Conservation (phyloP, 2,329 filamentous ascomycete genomes). For the Talaromyces sp. region DNA sequence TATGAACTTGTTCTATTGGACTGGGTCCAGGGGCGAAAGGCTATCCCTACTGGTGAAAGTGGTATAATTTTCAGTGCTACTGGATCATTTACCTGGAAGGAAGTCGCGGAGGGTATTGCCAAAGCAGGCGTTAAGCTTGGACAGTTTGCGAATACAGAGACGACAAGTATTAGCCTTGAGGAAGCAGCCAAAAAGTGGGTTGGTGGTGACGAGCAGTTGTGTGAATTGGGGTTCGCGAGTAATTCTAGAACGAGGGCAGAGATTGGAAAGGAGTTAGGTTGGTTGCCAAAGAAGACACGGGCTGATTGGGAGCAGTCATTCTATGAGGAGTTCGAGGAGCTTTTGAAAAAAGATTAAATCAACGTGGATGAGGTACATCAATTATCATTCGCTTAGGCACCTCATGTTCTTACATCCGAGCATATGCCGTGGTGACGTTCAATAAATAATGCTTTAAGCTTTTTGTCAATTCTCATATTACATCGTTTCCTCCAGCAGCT, state of each 20-base stretch:
- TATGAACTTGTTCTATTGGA: conserved; percentile 3
- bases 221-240: conserved; percentile 10
- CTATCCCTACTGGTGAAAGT: not conserved
- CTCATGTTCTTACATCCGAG: too few relatives aligned
- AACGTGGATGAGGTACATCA: too few relatives aligned
- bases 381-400: too few relatives aligned
- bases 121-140: conserved; percentile 5
- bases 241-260: conserved; percentile 8
- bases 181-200: not conserved
- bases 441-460: not conserved
- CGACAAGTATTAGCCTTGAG: not conserved
- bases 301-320: conserved; percentile 7
- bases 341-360: conserved; percentile 1
- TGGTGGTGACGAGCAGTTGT: not conserved
- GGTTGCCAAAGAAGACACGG: conserved; percentile 8
- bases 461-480: not conserved
- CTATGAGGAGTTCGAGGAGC: conserved; percentile 4
- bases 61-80: conserved; percentile 7
- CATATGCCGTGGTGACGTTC: too few relatives aligned
- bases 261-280: conserved; percentile 10
- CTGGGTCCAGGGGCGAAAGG: conserved; percentile 1
- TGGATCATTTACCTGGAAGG: conserved; percentile 1
- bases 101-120: conserved; percentile 6
- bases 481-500: not conserved
- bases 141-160: not conserved